Base-by-base conservation (phyloP, 805 yeast genomes). In the Kazachstania taianensis region DNA sequence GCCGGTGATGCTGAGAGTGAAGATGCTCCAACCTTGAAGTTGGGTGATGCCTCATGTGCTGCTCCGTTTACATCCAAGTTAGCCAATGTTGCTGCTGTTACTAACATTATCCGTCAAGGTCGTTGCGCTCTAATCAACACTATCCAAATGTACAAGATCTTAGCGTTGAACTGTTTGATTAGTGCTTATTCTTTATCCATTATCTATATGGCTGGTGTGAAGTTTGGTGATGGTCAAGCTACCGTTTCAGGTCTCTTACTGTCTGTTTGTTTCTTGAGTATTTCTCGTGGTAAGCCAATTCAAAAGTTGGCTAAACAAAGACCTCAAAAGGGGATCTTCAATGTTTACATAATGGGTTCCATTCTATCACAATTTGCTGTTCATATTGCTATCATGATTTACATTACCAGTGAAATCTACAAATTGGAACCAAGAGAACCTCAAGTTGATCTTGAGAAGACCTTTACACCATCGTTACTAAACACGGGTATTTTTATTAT, bases 21-120 rank as follows among this genome's bases (percentile, higher is more conserved):
- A 22, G 96, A 89, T 48, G 94, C 94, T 0, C 98, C 98, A 40
- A 75, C 81, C 32, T 72, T 92, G 65, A 92, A 92, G 61, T 69
- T 92, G 38, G 98, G 98, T 51, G 98, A 92, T 64, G 98, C 98
- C 10, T 87, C 96, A 17, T 96, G 94, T 52, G 98, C 98, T 37
- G 98, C 98, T 23, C 98, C 98, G 32, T 85, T 92, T 61, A 92
- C 98, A 14, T 87, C 97, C 17, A 92, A 92, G 58, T 72, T 92
- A 45, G 75, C 95, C 18, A 82, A 81, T 53, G 98, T 92, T 22
- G 73, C 87, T 37, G 80, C 98, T 38, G 96, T 92, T 38, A 82
- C 94, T 36, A 80, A 86, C 55, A 82, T 92, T 46, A 75, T 92
- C 48, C 86, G 98, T 63, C 96, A 92, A 69, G 98, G 98, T 46